Evolutionary conservation across 345 rosid genomes (phyloP).

Genomic region (Draba incana): DNA sequence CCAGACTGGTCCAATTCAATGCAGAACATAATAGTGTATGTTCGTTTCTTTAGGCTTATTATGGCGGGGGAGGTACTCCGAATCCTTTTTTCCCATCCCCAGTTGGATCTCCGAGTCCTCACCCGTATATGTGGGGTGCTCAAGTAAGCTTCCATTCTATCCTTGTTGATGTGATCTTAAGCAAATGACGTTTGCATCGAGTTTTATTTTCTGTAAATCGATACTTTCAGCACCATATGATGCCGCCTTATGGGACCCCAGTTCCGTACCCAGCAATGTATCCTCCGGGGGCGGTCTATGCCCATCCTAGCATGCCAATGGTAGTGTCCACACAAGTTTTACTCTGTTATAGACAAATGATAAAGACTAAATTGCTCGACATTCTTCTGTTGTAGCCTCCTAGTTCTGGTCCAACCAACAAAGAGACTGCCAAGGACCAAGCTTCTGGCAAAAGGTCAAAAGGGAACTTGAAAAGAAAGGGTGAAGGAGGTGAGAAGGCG

Average conservation of each 20-base stretch:
- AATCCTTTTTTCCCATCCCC: constrained; percentile 84
- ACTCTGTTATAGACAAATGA: background rate
- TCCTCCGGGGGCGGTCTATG: constrained; percentile 90
- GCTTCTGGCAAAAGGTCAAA: constrained; percentile 68
- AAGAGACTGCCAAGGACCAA: constrained; percentile 60
- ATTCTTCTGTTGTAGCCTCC: constrained; percentile 52
- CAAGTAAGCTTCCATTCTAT: constrained; percentile 59
- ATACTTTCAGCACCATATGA: constrained; percentile 76
- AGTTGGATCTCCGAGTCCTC: constrained; percentile 86
- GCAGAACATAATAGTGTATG: constrained; percentile 10
- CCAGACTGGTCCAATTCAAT: too few relatives aligned
- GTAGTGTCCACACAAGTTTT: constrained; percentile 42
- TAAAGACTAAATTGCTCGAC: constrained; percentile 8
- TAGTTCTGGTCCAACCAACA: constrained; percentile 48
- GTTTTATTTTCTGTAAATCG: constrained; percentile 16
- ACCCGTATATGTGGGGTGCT: constrained; percentile 87
- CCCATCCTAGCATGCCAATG: constrained; percentile 80
- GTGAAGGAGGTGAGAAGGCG: constrained; percentile 60
- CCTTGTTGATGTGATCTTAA: constrained; percentile 9
- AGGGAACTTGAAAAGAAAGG: constrained; percentile 63
- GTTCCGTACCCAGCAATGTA: constrained; percentile 92
- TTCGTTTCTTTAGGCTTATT: constrained; percentile 69
- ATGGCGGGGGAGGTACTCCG: constrained; percentile 85
- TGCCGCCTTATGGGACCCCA: constrained; percentile 89
- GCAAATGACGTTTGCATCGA: background rate